Conservation (phyloP, 352 stramenopile species). For the Globisporangium paddicum region DNA sequence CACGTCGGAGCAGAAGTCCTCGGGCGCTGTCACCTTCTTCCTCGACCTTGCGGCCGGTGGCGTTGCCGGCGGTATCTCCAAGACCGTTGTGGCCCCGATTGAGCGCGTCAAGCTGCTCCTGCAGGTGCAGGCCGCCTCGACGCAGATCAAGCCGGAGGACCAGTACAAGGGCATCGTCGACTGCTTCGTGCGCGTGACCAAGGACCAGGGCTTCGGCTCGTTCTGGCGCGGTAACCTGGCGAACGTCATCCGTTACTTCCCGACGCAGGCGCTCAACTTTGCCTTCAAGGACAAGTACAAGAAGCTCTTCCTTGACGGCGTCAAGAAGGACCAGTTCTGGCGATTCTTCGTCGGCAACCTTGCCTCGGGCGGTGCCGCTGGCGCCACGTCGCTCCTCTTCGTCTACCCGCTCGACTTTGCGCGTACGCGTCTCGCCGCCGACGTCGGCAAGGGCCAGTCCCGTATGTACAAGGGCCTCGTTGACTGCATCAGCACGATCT, state of each 20-base stretch:
- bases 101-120: constrained; percentile 92
- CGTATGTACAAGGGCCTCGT: constrained; percentile 96
- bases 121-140: constrained; percentile 88
- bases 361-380: constrained; percentile 95
- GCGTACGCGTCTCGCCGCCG: constrained; percentile 97
- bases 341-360: constrained; percentile 99
- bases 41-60: constrained; percentile 83
- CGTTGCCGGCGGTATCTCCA: constrained; percentile 86
- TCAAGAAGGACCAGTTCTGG: constrained; percentile 96
- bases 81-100: constrained; percentile 88
- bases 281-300: constrained; percentile 94
- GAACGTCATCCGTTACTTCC: constrained; percentile 93
- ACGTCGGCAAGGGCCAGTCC: constrained; percentile 96
- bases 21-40: constrained; percentile 55
- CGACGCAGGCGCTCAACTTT: constrained; percentile 91
- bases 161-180: constrained; percentile 91
- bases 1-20: constrained; percentile 58
- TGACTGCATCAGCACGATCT: constrained; percentile 97
- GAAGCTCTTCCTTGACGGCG: constrained; percentile 81
- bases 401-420: constrained; percentile 98
- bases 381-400: constrained; percentile 95
- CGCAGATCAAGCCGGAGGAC: constrained; percentile 89
- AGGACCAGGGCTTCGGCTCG: constrained; percentile 84
- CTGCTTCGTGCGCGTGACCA: constrained; percentile 87
- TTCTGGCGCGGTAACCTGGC: constrained; percentile 91